These are phyloP conservation scores for Phytophthora agathidicida DNA, from an alignment of 352 stramenopile species.

Conservation along the genomic window DNA sequence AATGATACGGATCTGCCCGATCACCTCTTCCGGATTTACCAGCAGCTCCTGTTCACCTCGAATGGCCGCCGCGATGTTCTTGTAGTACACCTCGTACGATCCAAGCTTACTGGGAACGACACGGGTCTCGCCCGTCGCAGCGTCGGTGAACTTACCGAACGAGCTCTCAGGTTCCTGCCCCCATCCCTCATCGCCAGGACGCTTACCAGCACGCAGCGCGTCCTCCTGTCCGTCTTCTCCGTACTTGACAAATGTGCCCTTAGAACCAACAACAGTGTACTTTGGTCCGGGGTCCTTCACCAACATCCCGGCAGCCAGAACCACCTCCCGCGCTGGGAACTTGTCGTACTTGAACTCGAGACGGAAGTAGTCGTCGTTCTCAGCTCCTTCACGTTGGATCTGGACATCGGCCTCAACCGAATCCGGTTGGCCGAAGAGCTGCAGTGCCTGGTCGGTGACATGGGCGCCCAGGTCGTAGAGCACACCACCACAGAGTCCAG, in stretches of 20 bases:
- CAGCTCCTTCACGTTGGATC: constrained; percentile 68
- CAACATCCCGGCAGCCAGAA: constrained; percentile 72
- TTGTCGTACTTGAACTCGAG: constrained; percentile 67
- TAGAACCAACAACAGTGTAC: constrained; percentile 67
- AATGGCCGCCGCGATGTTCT: constrained; percentile 73
- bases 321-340: constrained; percentile 53
- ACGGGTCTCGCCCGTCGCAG: constrained; percentile 17
- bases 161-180: constrained; percentile 54
- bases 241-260: constrained; percentile 64
- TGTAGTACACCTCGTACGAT: constrained; percentile 74
- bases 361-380: constrained; percentile 80
- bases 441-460: constrained; percentile 69
- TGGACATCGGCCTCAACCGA: constrained; percentile 63
- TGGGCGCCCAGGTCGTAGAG: constrained; percentile 79
- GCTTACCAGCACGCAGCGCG: constrained; percentile 56
- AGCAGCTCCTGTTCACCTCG: constrained; percentile 46
- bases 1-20: constrained; percentile 76
- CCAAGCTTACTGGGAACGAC: constrained; percentile 51
- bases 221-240: constrained; percentile 72
- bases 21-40: constrained; percentile 56
- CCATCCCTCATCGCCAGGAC: constrained; percentile 55
- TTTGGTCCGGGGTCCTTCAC: constrained; percentile 64
- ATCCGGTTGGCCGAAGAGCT: constrained; percentile 64
- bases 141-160: constrained; percentile 50
- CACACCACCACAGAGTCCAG: constrained; percentile 56